Percentiles rank a stretch among this genome's conserved stretches.
phyloP scores from a whole-genome alignment of 1,284 basidiomycete genomes.

The Moesziomyces aphidis region DNA sequence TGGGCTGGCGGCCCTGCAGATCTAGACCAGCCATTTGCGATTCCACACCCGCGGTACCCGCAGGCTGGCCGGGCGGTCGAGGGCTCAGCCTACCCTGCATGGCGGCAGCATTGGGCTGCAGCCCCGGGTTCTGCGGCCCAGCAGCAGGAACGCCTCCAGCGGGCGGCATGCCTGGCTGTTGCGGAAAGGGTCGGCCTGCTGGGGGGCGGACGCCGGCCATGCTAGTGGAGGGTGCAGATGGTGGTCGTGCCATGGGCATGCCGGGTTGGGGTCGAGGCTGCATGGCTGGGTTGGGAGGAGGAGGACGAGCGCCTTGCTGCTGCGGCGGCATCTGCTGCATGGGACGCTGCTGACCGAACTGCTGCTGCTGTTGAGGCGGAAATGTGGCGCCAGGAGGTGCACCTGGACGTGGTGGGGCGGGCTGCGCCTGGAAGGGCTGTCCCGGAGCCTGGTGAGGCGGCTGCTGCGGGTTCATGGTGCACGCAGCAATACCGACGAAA shows the following conservation, averaged over 20 bases:
- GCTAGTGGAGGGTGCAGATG: constrained; percentile 15
- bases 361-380: constrained; percentile 34
- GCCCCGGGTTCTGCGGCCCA: constrained; percentile 8
- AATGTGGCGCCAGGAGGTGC: constrained; percentile 9
- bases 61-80: constrained; percentile 31
- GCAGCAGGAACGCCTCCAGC: constrained; percentile 3
- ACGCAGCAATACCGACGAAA: neutral
- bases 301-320: constrained; percentile 21
- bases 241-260: constrained; percentile 21
- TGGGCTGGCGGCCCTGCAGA: constrained; percentile 34
- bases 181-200: constrained; percentile 28
- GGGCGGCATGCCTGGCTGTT: constrained; percentile 14
- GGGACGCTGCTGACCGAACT: constrained; percentile 22
- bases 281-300: constrained; percentile 19
- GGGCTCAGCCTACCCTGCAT: constrained; percentile 41
- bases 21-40: constrained; percentile 51
- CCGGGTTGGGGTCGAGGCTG: constrained; percentile 33
- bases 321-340: constrained; percentile 10
- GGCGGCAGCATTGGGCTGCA: constrained; percentile 15
- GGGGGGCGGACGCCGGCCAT: constrained; percentile 26
- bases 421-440: constrained; percentile 22
- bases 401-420: constrained; percentile 26
- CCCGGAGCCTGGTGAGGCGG: constrained; percentile 11
- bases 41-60: constrained; percentile 16
- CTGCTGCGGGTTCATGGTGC: constrained; percentile 28